Base-by-base conservation (phyloP, 2,329 filamentous ascomycete genomes). In the Hymenoscyphus infarciens region DNA sequence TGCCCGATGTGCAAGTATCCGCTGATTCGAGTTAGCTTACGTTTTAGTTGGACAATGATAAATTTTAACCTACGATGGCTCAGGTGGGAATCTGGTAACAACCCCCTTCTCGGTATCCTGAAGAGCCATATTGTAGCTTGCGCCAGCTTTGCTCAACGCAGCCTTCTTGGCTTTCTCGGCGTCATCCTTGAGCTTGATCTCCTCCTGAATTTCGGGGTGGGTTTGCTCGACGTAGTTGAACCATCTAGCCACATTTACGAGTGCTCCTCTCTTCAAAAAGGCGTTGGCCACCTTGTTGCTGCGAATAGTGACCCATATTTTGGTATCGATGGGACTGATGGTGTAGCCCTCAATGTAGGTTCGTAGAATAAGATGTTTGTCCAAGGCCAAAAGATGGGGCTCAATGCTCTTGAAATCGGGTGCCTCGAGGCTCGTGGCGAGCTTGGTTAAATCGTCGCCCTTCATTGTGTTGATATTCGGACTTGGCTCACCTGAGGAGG, bases 1-100 rank as follows among this genome's bases (percentile, higher is more conserved):
- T 98, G 94, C 60, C 94, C 94, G 67, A 97, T 96, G 79, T 97
- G 94, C 54, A 97, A 86, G 75, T 96, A 97, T 65, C 92, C 92
- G 69, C 68, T 74, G 35, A 62, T 27, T 45, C 16, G 33, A 61
- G 57, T 68, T 61, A 73, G 61, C 57, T 59, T 13, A 54, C 15
- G n/a, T 31, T 1, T 33, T 2, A 31, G 16, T 13, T 7, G 35
- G 27, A 16, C 2, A n/a, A 62, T 55, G 60, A 15, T 49, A 19
- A 49, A 22, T 35, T 1, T 35, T 31, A 62, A 80, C 85, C 77
- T 76, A 90, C 81, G 92, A 97, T 67, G 94, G 94, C 86, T 97
- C 94, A 3, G 94, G 94, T 16, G 94, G 87, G 79, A 98, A 98
- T 71, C 93, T 84, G 25, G 92, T 96, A 22, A 97, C 91, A 63